A percentile compares a stretch with the other conserved stretches of the same genome.
phyloP scores from a whole-genome alignment of 148 eudicot genomes.

The Chenopodium album region DNA sequence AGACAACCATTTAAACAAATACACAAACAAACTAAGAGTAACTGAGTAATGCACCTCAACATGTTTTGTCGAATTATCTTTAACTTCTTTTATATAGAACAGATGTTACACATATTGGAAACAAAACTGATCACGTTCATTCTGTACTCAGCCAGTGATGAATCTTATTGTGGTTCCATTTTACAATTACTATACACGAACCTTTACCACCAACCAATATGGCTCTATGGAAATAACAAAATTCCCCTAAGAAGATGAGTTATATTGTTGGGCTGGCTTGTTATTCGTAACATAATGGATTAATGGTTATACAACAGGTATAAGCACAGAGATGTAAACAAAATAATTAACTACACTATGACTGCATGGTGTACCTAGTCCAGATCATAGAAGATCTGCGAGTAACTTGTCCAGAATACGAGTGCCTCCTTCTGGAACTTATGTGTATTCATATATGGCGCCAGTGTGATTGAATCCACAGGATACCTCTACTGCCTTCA shows the following conservation, averaged over 20 bases:
- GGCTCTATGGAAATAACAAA: too few species aligned
- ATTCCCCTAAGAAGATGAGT: background rate
- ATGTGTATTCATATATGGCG: constrained; percentile 52
- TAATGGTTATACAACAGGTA: background rate
- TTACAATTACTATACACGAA: constrained; percentile 5
- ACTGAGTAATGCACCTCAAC: background rate
- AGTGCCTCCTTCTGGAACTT: constrained; percentile 9
- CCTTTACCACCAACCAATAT: constrained; percentile 2
- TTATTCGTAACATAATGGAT: background rate
- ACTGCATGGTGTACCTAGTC: constrained; percentile 14
- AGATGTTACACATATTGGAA: background rate
- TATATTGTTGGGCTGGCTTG: constrained; percentile 1
- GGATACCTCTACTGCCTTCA: constrained; percentile 73
- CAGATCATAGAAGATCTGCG: background rate
- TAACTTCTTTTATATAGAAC: background rate
- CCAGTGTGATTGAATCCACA: constrained; percentile 98
- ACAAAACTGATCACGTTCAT: background rate
- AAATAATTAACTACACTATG: background rate
- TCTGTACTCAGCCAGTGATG: background rate
- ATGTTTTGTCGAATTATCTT: background rate
- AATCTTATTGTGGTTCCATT: background rate
- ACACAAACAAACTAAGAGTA: background rate
- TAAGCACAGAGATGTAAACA: constrained; percentile 4
- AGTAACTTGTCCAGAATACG: background rate
- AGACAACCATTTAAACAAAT: background rate